Evolutionary conservation across 805 yeast genomes (phyloP), one percentile per base, ranked within the genome.

Genomic region (Zygotorulaspora danielsina): DNA sequence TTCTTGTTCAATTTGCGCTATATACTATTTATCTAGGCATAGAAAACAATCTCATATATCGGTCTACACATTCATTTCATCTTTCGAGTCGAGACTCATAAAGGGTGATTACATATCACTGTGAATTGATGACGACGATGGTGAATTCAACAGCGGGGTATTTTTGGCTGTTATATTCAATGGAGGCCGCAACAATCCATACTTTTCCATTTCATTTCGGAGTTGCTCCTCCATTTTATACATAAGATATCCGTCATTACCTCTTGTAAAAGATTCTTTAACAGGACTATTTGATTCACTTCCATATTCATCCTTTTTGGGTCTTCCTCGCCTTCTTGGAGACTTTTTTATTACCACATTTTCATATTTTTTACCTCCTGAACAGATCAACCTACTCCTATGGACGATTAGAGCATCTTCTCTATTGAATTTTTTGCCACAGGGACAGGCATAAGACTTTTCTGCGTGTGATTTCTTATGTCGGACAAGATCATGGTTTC

Each of bases 391-490:
- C 49, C 95, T 73, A 32, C 77, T 69, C 48, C 86, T 70, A 57
- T 90, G 98, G 45, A 90, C 75, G 50, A 77, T 78, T 59, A 89
- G 67, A 0, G 96, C 96, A 67, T 93, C 97, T 38, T 84, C 81
- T 42, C 97, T 72, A 1, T 90, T 80, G 65, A 93, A 93, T 46
- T 80, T 81, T 64, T 89, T 90, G n/a, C 97, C 96, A 66, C 99
- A 94, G 0, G 84, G 83, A 64, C 98, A 93, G 19, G 68, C 68
- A 50, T 74, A 81, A 19, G 80, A 73, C 45, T 80, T 79, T 37
- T 78, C 88, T 38, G 77, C 72, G 58, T 93, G 99, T 11, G 89
- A 84, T 59, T 85, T 86, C 49, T 78, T 79, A 57, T 93, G 99
- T 45, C 99, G 75, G 44, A 86, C 76, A 51, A 93, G 70, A 64